A percentile compares a stretch with the other conserved stretches of the same genome.
Conservation (phyloP, 345 rosid genomes). For the Fremontodendron californicum region DNA sequence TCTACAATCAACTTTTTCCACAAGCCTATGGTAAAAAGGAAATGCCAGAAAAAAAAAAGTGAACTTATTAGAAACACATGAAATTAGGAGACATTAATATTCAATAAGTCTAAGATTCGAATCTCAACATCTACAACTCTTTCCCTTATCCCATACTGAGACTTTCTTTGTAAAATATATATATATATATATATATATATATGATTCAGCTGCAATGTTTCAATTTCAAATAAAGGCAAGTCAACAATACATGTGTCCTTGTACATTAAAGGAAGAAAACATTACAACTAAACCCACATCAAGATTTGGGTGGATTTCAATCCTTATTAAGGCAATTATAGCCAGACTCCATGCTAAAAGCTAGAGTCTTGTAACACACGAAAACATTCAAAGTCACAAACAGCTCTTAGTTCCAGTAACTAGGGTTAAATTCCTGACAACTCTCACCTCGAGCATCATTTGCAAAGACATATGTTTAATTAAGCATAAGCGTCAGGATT, state of each 20-base stretch:
- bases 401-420: too few relatives aligned
- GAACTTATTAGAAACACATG: not conserved
- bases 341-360: not conserved
- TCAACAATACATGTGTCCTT: not conserved
- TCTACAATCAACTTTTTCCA: conserved; percentile 83
- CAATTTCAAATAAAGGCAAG: too few relatives aligned
- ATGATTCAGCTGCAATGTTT: too few relatives aligned
- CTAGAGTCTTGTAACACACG: not conserved
- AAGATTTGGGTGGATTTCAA: not conserved
- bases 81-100: not conserved
- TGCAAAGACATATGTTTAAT: not conserved
- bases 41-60: not conserved
- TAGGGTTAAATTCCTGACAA: not conserved
- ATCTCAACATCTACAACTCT: too few relatives aligned
- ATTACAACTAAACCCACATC: not conserved
- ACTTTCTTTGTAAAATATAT: too few relatives aligned
- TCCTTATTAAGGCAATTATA: not conserved
- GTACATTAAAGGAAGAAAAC: not conserved
- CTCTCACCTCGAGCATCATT: not conserved
- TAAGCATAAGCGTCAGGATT: conserved; percentile 33
- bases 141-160: too few relatives aligned
- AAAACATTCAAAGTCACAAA: not conserved
- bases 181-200: too few relatives aligned
- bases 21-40: conserved; percentile 50
- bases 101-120: too few relatives aligned